A percentile compares a stretch with the other conserved stretches of the same genome.
phyloP scores from a whole-genome alignment of 495 filamentous ascomycete genomes.

The Penicillium simplicissimum region DNA sequence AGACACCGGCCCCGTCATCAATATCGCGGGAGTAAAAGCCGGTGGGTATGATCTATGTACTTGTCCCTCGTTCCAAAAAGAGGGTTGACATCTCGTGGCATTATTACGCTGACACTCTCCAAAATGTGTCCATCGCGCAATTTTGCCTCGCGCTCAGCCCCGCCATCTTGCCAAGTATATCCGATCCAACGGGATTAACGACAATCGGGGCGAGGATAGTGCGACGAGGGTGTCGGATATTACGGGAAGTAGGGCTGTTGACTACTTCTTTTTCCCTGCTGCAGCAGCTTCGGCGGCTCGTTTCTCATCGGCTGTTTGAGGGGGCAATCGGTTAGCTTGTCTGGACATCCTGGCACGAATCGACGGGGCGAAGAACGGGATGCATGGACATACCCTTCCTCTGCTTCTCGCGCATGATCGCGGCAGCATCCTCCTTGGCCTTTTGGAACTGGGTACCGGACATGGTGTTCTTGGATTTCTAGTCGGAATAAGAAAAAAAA shows the following conservation, averaged over 20 bases:
- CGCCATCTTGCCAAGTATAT: background rate
- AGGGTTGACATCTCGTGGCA: background rate
- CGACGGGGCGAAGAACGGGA: background rate
- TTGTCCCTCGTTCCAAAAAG: background rate
- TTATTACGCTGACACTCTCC: background rate
- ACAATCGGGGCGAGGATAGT: too few relatives aligned
- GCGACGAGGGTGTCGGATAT: background rate
- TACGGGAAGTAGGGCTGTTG: background rate
- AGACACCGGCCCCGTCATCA: conserved; percentile 21
- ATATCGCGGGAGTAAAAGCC: background rate
- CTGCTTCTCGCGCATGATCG: conserved; percentile 91
- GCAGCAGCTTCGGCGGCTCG: conserved; percentile 28
- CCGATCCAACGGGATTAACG: too few relatives aligned
- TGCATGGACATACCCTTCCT: conserved; percentile 60
- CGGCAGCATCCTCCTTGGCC: conserved; percentile 73
- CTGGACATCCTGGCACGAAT: background rate
- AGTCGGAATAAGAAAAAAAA: conserved; percentile 11
- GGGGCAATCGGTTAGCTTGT: conserved; percentile 4
- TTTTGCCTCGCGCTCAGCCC: background rate
- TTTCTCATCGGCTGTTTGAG: conserved; percentile 35
- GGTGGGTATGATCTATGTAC: conserved; percentile 3
- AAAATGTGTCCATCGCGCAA: conserved; percentile 3
- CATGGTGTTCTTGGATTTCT: conserved; percentile 67
- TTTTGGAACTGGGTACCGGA: conserved; percentile 67
- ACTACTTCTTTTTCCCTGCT: conserved; percentile 31